Evolutionary conservation across 352 stramenopile species (phyloP).

Genomic region (Phytophthora melonis): DNA sequence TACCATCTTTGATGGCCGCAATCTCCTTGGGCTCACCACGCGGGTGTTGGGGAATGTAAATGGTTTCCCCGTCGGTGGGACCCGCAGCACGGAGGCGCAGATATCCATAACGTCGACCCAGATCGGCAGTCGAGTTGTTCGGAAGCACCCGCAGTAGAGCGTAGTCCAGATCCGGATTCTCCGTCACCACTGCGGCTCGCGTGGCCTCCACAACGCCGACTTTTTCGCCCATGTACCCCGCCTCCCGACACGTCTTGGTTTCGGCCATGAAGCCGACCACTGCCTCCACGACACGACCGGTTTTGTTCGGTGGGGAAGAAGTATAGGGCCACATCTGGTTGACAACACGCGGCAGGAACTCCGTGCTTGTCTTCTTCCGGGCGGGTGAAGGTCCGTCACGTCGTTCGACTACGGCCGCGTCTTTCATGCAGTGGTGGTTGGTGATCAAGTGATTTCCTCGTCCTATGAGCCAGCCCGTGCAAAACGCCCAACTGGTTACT

Average conservation of each 20-base stretch:
- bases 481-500: constrained; percentile 46
- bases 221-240: constrained; percentile 42
- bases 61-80: constrained; percentile 56
- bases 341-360: constrained; percentile 45
- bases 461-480: constrained; percentile 74
- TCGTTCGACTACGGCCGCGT: constrained; percentile 21
- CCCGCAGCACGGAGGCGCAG: constrained; percentile 49
- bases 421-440: constrained; percentile 72
- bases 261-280: constrained; percentile 72
- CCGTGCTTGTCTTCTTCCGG: constrained; percentile 14
- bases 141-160: constrained; percentile 56
- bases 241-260: constrained; percentile 48
- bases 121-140: constrained; percentile 37
- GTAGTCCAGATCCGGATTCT: constrained; percentile 67
- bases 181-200: constrained; percentile 42
- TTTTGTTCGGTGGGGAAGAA: constrained; percentile 19
- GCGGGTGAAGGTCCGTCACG: neutral
- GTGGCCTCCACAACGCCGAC: constrained; percentile 58
- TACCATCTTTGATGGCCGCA: constrained; percentile 52
- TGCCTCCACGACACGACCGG: constrained; percentile 26
- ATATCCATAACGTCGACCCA: constrained; percentile 61
- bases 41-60: constrained; percentile 78
- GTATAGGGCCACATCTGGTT: constrained; percentile 12
- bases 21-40: constrained; percentile 71
- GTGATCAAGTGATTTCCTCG: constrained; percentile 69